These are phyloP conservation scores for Diaporthe helianthi DNA, from an alignment of 2,329 filamentous ascomycete genomes.

Conservation along the genomic window DNA sequence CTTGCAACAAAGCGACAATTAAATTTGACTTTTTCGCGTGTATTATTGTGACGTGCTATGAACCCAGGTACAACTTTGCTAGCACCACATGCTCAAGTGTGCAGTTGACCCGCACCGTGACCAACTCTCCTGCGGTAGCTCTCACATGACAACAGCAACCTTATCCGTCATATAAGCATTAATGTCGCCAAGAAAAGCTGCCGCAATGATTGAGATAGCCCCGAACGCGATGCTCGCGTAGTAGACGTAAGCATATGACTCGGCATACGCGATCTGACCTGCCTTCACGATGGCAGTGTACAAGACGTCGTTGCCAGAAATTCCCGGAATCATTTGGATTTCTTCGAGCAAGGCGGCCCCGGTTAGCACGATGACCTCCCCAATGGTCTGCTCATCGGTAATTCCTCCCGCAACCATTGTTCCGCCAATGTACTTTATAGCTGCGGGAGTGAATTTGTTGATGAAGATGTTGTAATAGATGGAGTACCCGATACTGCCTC, in stretches of 20 bases:
- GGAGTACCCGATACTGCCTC: conserved; percentile 70
- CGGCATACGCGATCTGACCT: conserved; percentile 62
- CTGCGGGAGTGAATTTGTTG: conserved; percentile 52
- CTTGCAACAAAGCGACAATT: too few relatives aligned
- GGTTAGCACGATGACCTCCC: conserved; percentile 59
- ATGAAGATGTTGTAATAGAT: conserved; percentile 63
- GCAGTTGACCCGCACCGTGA: not conserved
- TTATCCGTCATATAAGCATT: conserved; percentile 64
- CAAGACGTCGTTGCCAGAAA: conserved; percentile 56
- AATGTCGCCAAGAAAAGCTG: conserved; percentile 66
- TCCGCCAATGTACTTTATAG: conserved; percentile 56
- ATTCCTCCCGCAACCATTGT: conserved; percentile 59
- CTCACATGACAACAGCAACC: conserved; percentile 58
- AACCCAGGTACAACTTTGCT: too few relatives aligned
- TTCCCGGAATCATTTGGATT: conserved; percentile 57
- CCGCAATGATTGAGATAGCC: conserved; percentile 59
- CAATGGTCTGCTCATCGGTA: conserved; percentile 53
- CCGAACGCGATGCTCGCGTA: conserved; percentile 70
- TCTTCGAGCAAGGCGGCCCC: conserved; percentile 57
- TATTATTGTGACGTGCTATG: not conserved
- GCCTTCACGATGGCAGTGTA: conserved; percentile 61
- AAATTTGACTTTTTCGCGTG: not conserved
- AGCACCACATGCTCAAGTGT: too few relatives aligned
- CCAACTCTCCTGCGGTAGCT: not conserved
- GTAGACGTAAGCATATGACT: conserved; percentile 67